phyloP scores from a whole-genome alignment of 78 protist genomes.

The Dictyostelium brefeldianum region DNA sequence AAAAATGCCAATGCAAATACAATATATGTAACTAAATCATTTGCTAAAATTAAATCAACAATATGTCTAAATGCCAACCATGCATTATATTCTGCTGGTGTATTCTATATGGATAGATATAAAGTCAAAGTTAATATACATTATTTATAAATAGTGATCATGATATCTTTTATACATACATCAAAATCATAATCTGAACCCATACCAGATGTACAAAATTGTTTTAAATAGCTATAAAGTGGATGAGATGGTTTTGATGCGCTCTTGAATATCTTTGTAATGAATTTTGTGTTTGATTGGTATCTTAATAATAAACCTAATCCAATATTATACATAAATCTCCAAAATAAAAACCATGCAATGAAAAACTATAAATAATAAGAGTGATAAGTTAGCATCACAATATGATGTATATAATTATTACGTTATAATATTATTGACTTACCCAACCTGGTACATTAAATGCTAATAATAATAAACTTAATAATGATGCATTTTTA shows the following conservation, averaged over 20 bases:
- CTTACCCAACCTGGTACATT: slow-evolving; percentile 82
- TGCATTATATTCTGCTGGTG: slow-evolving; percentile 87
- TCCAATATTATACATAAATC: slow-evolving; percentile 90
- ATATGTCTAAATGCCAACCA: slow-evolving; percentile 93
- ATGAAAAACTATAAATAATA: slow-evolving; percentile 62
- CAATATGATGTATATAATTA: too few species aligned
- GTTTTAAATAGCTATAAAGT: slow-evolving; percentile 2
- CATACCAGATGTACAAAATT: slow-evolving; percentile 66
- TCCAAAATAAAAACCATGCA: slow-evolving; percentile 88
- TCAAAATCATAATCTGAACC: slow-evolving; percentile 80
- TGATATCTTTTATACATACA: too few species aligned
- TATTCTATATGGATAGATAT: slow-evolving; percentile 16
- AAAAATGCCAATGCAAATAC: slow-evolving; percentile 41
- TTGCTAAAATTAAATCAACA: slow-evolving; percentile 89
- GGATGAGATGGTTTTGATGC: slow-evolving; percentile 10
- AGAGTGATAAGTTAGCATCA: too few species aligned
- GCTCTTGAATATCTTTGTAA: slow-evolving; percentile 30
- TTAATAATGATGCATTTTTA: slow-evolving; percentile 71
- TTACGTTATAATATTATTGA: too few species aligned
- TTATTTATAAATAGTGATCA: too few species aligned
- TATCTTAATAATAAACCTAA: slow-evolving; percentile 83
- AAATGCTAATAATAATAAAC: slow-evolving; percentile 61
- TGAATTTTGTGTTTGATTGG: slow-evolving; percentile 75
- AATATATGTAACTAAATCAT: slow-evolving; percentile 83
- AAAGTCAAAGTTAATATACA: background rate